A percentile compares a stretch with the other conserved stretches of the same genome.
Evolutionary conservation across 805 yeast species (phyloP).

Genomic region (Ogataea zsoltii): DNA sequence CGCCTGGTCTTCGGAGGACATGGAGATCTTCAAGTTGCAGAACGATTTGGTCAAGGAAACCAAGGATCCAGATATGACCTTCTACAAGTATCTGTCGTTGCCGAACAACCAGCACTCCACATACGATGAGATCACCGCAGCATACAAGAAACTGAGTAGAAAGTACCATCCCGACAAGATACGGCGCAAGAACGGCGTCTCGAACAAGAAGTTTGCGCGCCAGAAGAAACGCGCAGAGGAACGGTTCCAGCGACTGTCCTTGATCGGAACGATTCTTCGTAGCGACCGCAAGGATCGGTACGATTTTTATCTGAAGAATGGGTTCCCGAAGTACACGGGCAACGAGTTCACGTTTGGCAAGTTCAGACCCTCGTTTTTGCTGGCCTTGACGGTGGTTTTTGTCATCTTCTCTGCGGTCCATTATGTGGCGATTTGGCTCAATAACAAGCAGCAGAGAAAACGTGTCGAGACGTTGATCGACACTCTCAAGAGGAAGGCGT

Average conservation of each 20-base stretch:
- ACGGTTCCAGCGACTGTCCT: conserved; percentile 74
- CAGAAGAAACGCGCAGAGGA: conserved; percentile 55
- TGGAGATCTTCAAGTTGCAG: conserved; percentile 73
- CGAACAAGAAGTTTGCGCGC: conserved; percentile 28
- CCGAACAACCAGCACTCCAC: conserved; percentile 43
- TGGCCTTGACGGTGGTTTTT: conserved; percentile 53
- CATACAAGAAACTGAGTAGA: conserved; percentile 70
- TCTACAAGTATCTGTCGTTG: conserved; percentile 68
- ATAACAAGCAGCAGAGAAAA: conserved; percentile 55
- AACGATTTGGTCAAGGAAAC: conserved; percentile 65
- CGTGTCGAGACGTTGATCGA: conserved; percentile 52
- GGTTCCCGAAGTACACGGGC: conserved; percentile 82
- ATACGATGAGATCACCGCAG: conserved; percentile 56
- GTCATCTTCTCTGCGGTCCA: conserved; percentile 58
- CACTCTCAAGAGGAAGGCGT: conserved; percentile 54
- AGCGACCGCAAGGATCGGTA: conserved; percentile 66
- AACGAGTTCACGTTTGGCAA: conserved; percentile 63
- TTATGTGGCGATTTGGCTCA: conserved; percentile 53
- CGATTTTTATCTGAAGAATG: conserved; percentile 78
- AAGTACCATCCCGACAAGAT: conserved; percentile 85
- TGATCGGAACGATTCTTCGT: conserved; percentile 73
- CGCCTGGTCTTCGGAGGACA: conserved; percentile 52
- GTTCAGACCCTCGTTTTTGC: conserved; percentile 64
- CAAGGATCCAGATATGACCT: conserved; percentile 44
- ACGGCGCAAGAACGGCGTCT: conserved; percentile 38